Base-by-base conservation (phyloP, 805 yeast species). In the Ogataea paraovalis region DNA sequence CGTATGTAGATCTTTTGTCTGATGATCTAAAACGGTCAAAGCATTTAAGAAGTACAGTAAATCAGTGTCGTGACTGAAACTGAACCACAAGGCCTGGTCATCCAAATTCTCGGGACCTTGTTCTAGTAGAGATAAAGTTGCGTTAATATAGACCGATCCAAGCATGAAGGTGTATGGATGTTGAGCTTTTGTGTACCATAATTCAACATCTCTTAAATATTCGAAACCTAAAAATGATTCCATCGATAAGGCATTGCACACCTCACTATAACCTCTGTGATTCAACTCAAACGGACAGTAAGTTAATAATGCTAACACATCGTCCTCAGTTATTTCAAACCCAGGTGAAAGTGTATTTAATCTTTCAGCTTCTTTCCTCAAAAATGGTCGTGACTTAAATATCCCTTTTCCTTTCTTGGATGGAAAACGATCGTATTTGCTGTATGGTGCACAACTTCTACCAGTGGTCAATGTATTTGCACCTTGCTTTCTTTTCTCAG, bases 261-360 rank as follows among this genome's bases (percentile, higher is more conserved):
- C 79, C 30, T 75, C 73, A 14, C 94, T 84, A 46, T 66, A 62
- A 9, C 94, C 95, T 47, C 72, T 73, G 9, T 80, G 85, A 47
- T 85, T 86, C 40, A 85, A 66, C 65, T 87, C 96, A 61, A 74
- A 87, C 3, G 87, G 90, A 67, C 95, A 87, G 67, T 81, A 74
- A 12, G 73, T 69, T 57, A 84, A 81, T 52, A 87, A 57, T 21
- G 64, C 65, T 39, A 62, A 65, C 22, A 82, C 76, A 57, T 87
- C 92, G 33, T 62, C 57, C 2, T 70, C 59, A 3, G 82, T 74
- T 45, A 86, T 53, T 53, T 79, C 68, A 53, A 71, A 68, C 2
- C 81, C 84, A 3, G 80, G 79, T 45, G 86, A 79, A 43, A 74
- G 70, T 41, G 62, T 61, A 56, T 76, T 76, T 43, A 86, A 67